phyloP scores from a whole-genome alignment of 2,329 filamentous ascomycete genomes.

The Escovopsis sp. region DNA sequence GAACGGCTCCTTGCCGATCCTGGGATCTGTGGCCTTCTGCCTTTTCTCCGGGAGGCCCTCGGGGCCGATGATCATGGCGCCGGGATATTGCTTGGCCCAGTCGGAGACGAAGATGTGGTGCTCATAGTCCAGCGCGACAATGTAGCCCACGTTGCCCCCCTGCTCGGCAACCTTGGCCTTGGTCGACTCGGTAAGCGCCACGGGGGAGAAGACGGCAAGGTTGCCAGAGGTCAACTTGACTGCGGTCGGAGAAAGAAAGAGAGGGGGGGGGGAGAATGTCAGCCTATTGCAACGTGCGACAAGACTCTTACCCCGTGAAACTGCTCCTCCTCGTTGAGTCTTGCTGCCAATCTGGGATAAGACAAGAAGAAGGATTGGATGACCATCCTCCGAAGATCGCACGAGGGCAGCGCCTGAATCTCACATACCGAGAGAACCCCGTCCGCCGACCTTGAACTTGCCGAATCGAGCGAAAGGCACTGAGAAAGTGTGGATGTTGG shows the following conservation, averaged over 20 bases:
- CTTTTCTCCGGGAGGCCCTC: conserved; percentile 77
- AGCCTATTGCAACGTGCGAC: too few relatives aligned
- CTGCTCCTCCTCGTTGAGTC: too few relatives aligned
- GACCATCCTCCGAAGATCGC: too few relatives aligned
- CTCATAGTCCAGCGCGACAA: conserved; percentile 77
- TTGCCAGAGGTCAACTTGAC: conserved; percentile 64
- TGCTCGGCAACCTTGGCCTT: conserved; percentile 46
- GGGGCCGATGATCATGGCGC: conserved; percentile 66
- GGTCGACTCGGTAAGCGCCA: conserved; percentile 65
- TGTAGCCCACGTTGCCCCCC: conserved; percentile 61
- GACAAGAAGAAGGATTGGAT: too few relatives aligned
- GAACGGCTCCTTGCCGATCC: conserved; percentile 41
- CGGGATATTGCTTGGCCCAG: conserved; percentile 68
- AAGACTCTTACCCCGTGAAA: too few relatives aligned
- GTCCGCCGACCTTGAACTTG: conserved; percentile 64
- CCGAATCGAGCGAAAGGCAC: conserved; percentile 77
- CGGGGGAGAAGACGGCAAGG: conserved; percentile 83
- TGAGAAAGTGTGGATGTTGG: conserved; percentile 62
- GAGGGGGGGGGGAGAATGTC: too few relatives aligned
- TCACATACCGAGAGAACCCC: conserved; percentile 63
- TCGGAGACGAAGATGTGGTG: conserved; percentile 87
- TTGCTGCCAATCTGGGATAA: too few relatives aligned
- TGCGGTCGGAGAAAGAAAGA: conserved; percentile 16
- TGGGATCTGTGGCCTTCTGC: conserved; percentile 31
- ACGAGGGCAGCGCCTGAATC: too few relatives aligned